Percentiles rank a stretch among this genome's conserved stretches.
phyloP scores from a whole-genome alignment of 2,329 filamentous ascomycete species.

The Xylariaceae sp. region DNA sequence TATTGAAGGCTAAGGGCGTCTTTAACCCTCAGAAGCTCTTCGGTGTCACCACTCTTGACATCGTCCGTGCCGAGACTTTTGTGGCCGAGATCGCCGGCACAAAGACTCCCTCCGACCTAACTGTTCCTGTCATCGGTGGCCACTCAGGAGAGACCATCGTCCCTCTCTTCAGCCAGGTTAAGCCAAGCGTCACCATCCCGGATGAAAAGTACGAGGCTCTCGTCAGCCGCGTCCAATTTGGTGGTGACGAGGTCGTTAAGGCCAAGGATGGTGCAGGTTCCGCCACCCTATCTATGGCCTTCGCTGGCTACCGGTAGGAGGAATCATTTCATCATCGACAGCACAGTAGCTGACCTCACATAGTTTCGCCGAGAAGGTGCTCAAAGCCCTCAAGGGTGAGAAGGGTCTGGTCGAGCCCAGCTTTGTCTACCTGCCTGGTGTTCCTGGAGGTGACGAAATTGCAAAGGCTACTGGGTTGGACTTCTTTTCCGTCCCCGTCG shows the following conservation, averaged over 20 bases:
- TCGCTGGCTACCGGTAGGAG: constrained; percentile 85
- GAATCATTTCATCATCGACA: not conserved
- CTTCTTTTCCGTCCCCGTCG: constrained; percentile 95
- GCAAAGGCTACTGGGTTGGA: constrained; percentile 83
- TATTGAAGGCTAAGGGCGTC: constrained; percentile 89
- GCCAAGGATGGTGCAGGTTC: constrained; percentile 92
- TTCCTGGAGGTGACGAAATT: constrained; percentile 85
- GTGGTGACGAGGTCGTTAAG: constrained; percentile 95
- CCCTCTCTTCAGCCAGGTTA: constrained; percentile 91
- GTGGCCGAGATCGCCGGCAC: constrained; percentile 84
- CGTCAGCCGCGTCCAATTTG: constrained; percentile 95
- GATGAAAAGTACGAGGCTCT: constrained; percentile 88
- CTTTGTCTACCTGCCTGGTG: constrained; percentile 92
- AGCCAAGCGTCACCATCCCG: constrained; percentile 80
- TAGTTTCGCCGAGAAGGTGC: constrained; percentile 92
- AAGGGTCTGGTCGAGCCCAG: constrained; percentile 93
- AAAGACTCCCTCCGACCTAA: constrained; percentile 80
- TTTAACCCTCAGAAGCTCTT: constrained; percentile 97
- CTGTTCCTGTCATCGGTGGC: constrained; percentile 91
- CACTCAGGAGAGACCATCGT: constrained; percentile 99
- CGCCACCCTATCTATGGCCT: constrained; percentile 93
- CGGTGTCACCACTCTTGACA: constrained; percentile 97
- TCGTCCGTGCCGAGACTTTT: constrained; percentile 97
- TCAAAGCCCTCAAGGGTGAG: constrained; percentile 87
- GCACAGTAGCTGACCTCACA: constrained; percentile 23